These are phyloP conservation scores for Podaxis sp. DNA, from an alignment of 768 basidiomycete species.

Conservation along the genomic window DNA sequence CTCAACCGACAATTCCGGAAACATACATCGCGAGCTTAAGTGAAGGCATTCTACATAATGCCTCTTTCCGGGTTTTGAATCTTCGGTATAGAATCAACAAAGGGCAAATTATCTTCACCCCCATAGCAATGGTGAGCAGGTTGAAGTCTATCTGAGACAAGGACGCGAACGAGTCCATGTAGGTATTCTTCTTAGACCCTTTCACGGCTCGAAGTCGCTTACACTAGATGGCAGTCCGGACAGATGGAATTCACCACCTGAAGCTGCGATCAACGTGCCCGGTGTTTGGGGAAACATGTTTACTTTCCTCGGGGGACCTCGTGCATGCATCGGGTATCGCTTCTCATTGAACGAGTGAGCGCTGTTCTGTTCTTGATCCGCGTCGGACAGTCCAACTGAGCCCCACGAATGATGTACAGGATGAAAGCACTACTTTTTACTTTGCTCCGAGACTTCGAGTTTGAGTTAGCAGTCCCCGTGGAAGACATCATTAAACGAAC, in stretches of 20 bases:
- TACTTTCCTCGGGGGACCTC: slow-evolving; percentile 62
- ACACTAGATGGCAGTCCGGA: slow-evolving; percentile 43
- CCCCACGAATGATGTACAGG: slow-evolving; percentile 14
- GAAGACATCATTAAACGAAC: slow-evolving; percentile 40
- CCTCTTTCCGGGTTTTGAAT: neutral
- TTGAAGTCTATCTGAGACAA: slow-evolving; percentile 57
- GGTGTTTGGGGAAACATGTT: slow-evolving; percentile 58
- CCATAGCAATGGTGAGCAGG: slow-evolving; percentile 52
- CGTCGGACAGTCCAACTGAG: neutral
- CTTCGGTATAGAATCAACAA: slow-evolving; percentile 32
- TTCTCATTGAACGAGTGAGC: slow-evolving; percentile 57
- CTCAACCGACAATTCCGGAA: slow-evolving; percentile 38
- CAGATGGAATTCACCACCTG: slow-evolving; percentile 53
- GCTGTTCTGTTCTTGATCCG: slow-evolving; percentile 22
- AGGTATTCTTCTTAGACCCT: slow-evolving; percentile 5
- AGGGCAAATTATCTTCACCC: slow-evolving; percentile 45
- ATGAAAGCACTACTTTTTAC: slow-evolving; percentile 43
- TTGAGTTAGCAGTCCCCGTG: slow-evolving; percentile 51
- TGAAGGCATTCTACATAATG: slow-evolving; percentile 20
- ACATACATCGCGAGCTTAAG: slow-evolving; percentile 36
- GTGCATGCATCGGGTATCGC: slow-evolving; percentile 65
- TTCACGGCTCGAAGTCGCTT: neutral
- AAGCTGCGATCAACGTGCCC: slow-evolving; percentile 44
- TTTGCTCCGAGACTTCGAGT: slow-evolving; percentile 52
- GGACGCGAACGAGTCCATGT: slow-evolving; percentile 62